A percentile compares a stretch with the other conserved stretches of the same genome.
These are phyloP conservation scores for Carex parvula DNA, from an alignment of 176 grass and related monocot genomes.

Conservation along the genomic window DNA sequence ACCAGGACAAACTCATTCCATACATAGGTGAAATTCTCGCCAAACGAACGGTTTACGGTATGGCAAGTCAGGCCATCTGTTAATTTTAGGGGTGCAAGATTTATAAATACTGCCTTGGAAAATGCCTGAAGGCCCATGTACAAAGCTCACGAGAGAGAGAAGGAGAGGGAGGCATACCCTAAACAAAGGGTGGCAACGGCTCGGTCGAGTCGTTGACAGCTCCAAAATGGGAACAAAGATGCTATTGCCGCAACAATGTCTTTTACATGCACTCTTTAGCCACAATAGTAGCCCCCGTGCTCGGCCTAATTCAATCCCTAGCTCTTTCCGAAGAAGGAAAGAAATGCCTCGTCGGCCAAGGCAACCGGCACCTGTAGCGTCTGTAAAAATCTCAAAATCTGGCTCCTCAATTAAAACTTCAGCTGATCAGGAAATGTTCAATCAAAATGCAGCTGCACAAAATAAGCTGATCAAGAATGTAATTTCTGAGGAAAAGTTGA, in stretches of 20 bases:
- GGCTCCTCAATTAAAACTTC: slow-evolving; percentile 3
- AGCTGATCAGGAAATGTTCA: background rate
- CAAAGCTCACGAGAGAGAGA: background rate
- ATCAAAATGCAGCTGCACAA: background rate
- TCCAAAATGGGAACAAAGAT: slow-evolving; percentile 19
- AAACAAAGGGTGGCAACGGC: background rate
- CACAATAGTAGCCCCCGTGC: slow-evolving; percentile 6
- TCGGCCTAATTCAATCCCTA: slow-evolving; percentile 6
- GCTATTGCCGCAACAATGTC: slow-evolving; percentile 23
- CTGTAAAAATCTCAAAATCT: slow-evolving; percentile 24
- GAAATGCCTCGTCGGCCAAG: background rate
- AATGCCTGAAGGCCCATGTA: too few species aligned
- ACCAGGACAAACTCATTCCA: slow-evolving; percentile 7
- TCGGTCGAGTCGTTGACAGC: slow-evolving; percentile 21
- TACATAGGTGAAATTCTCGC: slow-evolving; percentile 8
- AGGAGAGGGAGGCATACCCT: background rate
- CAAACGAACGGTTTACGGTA: slow-evolving; percentile 14
- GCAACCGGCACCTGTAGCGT: background rate
- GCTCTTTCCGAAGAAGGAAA: slow-evolving; percentile 12
- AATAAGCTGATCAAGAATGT: background rate
- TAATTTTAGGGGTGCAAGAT: slow-evolving; percentile 18
- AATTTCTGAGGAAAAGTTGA: background rate
- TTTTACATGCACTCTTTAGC: background rate
- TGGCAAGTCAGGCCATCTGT: background rate
- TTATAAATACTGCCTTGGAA: slow-evolving; percentile 4